Percentiles rank a stretch among this genome's conserved stretches.
These are phyloP conservation scores for Cytospora chrysosperma DNA, from an alignment of 2,329 filamentous ascomycete genomes.

Conservation along the genomic window DNA sequence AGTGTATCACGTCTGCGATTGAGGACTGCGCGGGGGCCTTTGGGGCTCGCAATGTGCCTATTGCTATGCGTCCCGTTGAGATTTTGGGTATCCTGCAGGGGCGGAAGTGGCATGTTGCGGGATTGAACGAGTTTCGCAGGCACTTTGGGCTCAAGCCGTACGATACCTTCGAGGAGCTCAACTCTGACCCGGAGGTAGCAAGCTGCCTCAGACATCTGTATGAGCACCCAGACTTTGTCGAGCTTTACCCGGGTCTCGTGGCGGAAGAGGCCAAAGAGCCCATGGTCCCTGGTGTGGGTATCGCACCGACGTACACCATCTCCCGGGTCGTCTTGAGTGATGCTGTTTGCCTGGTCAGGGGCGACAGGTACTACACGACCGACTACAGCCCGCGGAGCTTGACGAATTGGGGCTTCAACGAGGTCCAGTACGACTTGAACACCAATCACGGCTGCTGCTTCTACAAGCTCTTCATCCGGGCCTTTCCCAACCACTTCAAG, in stretches of 20 bases:
- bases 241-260: slow-evolving; percentile 77
- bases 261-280: slow-evolving; percentile 73
- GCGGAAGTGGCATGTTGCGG: slow-evolving; percentile 73
- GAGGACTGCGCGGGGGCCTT: slow-evolving; percentile 77
- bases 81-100: slow-evolving; percentile 78
- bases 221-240: slow-evolving; percentile 75
- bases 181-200: slow-evolving; percentile 70
- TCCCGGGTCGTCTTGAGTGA: slow-evolving; percentile 76
- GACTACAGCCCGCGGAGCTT: slow-evolving; percentile 73
- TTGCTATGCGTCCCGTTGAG: slow-evolving; percentile 71
- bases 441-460: slow-evolving; percentile 81
- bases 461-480: slow-evolving; percentile 78
- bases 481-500: slow-evolving; percentile 79
- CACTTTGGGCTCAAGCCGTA: slow-evolving; percentile 77
- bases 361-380: slow-evolving; percentile 76
- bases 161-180: slow-evolving; percentile 79
- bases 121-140: slow-evolving; percentile 81
- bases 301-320: slow-evolving; percentile 73
- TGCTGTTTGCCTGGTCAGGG: slow-evolving; percentile 74
- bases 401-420: slow-evolving; percentile 82
- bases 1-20: slow-evolving; percentile 65
- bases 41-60: slow-evolving; percentile 71
- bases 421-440: slow-evolving; percentile 67
- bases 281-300: slow-evolving; percentile 72
- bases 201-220: slow-evolving; percentile 66